Evolutionary conservation across 345 rosid species (phyloP), one percentile per base, ranked within the genome.

Genomic region (Syzygium oleosum): DNA sequence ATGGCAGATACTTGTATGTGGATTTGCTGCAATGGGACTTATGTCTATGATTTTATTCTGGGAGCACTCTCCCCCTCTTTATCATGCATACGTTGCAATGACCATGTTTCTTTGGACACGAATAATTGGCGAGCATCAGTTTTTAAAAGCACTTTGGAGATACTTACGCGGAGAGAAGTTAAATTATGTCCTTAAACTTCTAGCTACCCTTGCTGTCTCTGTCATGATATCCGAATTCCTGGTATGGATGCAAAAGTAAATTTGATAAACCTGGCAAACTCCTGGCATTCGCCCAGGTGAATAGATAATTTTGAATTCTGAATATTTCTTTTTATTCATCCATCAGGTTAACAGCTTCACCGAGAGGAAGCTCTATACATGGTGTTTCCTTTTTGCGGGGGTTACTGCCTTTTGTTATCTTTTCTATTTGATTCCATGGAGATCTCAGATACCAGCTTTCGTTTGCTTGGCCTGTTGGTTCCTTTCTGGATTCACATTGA

Each of bases 261-360:
- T 78, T 63, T 22, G 84, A 84, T 29, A 85, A 87, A 85, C 7
- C 87, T 51, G 49, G 52, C 65, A 49, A 68, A 34, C 25, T 68
- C 46, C 80, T 68, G 41, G 80, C 46, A 68, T 17, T 68, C 25
- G 80, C 23, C 23, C 43, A 68, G 54, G 61, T 87, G 29, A 89
- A 87, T 38, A 85, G 78, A 51, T 54, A 86, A 41, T 86, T 88
- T 88, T 73, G 56, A 73, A 46, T 91, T 87, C 73, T 85, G 34
- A 90, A 51, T 59, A 52, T 61, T 87, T 46, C 84, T 77, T 43
- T 87, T 88, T 90, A 85, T n/a, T 86, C 88, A 84, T 89, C 89
- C 63, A 92, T 91, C 95, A 97, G 99, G 99, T 96, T 87, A 91
- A 96, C 91, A 97, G 99, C 94, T 97, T 95, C 93, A 95, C 98